These are phyloP conservation scores for Candida nemodendra DNA, from an alignment of 805 yeast genomes.

Conservation along the genomic window DNA sequence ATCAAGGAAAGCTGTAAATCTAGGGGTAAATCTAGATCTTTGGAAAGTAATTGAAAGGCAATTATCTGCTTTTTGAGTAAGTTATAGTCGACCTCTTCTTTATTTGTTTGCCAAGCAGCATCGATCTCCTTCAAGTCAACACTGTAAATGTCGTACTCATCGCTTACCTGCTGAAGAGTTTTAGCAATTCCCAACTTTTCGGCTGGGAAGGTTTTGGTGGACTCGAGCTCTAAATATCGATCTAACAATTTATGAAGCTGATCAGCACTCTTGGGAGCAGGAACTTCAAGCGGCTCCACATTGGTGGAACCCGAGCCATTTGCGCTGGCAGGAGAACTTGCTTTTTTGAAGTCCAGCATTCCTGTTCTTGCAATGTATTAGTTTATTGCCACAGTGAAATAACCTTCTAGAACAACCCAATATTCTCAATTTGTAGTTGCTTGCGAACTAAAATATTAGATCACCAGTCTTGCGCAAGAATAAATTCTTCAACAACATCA, in stretches of 20 bases:
- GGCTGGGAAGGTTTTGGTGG: slow-evolving; percentile 18
- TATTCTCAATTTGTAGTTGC: too few species aligned
- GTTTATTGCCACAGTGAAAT: too few species aligned
- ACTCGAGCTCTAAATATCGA: slow-evolving; percentile 29
- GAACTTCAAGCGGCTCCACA: slow-evolving; percentile 19
- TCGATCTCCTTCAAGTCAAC: slow-evolving; percentile 32
- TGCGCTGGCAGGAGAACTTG: slow-evolving; percentile 1
- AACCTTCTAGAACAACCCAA: too few species aligned
- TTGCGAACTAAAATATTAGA: too few species aligned
- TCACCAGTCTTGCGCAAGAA: too few species aligned
- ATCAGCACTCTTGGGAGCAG: slow-evolving; percentile 25
- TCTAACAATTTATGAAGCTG: slow-evolving; percentile 28
- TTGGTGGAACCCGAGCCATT: slow-evolving; percentile 3
- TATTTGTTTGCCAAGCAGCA: slow-evolving; percentile 23
- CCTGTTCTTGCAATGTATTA: too few species aligned
- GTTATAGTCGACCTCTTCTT: slow-evolving; percentile 40
- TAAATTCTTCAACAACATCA: too few species aligned
- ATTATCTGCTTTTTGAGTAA: slow-evolving; percentile 57
- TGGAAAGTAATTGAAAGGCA: slow-evolving; percentile 62
- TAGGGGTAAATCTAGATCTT: slow-evolving; percentile 63
- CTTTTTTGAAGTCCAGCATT: slow-evolving; percentile 4
- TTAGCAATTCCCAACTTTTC: slow-evolving; percentile 47
- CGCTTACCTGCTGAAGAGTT: slow-evolving; percentile 39
- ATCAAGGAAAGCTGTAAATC: slow-evolving; percentile 41
- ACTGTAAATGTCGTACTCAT: slow-evolving; percentile 38